phyloP scores from a whole-genome alignment of 176 grass and related monocot genomes.

The Aegilops bicornis region DNA sequence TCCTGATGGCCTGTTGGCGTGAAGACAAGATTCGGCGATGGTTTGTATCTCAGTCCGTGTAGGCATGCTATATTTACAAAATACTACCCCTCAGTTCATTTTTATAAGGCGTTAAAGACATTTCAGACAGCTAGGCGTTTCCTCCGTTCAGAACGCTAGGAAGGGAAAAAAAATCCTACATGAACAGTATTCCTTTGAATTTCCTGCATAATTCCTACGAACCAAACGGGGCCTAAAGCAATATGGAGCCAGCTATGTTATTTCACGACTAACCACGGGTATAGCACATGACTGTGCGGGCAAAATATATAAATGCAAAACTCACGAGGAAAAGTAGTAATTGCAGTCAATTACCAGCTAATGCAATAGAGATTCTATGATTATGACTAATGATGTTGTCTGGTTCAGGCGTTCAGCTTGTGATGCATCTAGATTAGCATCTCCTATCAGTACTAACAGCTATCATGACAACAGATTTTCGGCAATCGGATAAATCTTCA shows the following conservation, averaged over 20 bases:
- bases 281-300: not conserved
- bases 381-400: too few species aligned
- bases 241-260: not conserved
- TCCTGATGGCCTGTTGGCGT: not conserved
- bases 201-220: not conserved
- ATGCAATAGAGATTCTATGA: too few species aligned
- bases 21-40: not conserved
- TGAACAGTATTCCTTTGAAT: not conserved
- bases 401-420: too few species aligned
- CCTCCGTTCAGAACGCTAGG: not conserved
- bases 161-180: not conserved
- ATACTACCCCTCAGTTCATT: too few species aligned
- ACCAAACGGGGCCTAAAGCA: not conserved
- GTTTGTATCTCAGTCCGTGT: not conserved
- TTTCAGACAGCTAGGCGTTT: not conserved
- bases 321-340: too few species aligned
- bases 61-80: not conserved
- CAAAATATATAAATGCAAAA: not conserved
- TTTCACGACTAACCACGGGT: not conserved
- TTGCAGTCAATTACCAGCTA: not conserved
- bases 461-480: not conserved
- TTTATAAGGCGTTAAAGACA: too few species aligned
- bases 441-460: not conserved
- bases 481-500: not conserved
- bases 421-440: too few species aligned